phyloP scores from a whole-genome alignment of 345 rosid genomes.

The Brassica cretica region DNA sequence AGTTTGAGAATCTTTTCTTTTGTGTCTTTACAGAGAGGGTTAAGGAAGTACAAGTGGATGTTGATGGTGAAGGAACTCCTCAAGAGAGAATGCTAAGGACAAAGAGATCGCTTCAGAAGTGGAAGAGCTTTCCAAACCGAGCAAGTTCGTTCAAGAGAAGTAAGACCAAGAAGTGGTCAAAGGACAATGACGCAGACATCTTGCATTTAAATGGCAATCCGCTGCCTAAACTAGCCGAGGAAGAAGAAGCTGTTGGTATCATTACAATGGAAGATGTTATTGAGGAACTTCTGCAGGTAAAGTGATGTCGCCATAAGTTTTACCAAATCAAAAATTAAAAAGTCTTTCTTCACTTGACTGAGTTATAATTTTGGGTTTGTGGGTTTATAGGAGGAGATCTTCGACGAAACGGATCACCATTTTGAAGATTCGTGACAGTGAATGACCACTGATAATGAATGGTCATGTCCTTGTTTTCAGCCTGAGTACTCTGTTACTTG shows the following conservation, averaged over 20 bases:
- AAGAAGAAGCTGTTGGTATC: constrained; percentile 90
- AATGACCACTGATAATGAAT: constrained; percentile 8
- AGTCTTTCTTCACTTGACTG: neutral
- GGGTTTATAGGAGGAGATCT: constrained; percentile 80
- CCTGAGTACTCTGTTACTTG: constrained; percentile 8
- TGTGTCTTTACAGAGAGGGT: constrained; percentile 40
- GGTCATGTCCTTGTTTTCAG: neutral
- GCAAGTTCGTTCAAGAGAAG: constrained; percentile 42
- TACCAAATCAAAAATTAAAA: neutral
- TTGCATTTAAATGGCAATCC: constrained; percentile 60
- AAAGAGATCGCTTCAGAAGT: constrained; percentile 69
- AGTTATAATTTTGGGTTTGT: neutral
- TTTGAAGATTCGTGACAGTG: constrained; percentile 59
- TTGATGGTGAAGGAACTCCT: constrained; percentile 53
- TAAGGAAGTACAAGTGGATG: constrained; percentile 59
- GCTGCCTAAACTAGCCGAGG: constrained; percentile 64
- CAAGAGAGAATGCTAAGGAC: constrained; percentile 53
- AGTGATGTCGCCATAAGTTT: neutral
- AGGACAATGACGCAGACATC: constrained; percentile 68
- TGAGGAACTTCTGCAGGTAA: constrained; percentile 93
- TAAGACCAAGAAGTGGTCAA: constrained; percentile 79
- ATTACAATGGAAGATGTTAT: constrained; percentile 99
- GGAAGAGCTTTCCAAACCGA: constrained; percentile 78
- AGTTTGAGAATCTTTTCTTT: constrained; percentile 16
- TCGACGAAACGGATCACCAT: constrained; percentile 91